Evolutionary conservation across 2,329 filamentous ascomycete genomes (phyloP).

Genomic region (Teratosphaeria epicoccoides): DNA sequence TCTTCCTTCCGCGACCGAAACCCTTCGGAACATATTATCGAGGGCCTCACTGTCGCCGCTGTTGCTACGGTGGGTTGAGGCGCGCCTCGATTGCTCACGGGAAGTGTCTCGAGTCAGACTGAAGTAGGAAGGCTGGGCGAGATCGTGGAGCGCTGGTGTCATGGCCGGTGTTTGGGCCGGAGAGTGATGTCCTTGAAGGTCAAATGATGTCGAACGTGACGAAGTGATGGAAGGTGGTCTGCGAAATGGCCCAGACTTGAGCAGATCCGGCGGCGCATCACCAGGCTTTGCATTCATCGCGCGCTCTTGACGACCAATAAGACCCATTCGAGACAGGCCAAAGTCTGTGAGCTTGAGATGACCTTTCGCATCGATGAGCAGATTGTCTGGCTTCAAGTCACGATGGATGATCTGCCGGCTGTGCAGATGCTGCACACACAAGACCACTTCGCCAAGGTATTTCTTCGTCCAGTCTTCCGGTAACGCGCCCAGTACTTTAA

Average conservation of each 20-base stretch:
- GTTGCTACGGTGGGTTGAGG: slow-evolving; percentile 79
- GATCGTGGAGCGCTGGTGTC: slow-evolving; percentile 60
- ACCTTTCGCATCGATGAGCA: slow-evolving; percentile 92
- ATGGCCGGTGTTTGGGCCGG: slow-evolving; percentile 78
- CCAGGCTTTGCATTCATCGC: slow-evolving; percentile 66
- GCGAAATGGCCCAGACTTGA: slow-evolving; percentile 86
- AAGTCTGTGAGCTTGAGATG: slow-evolving; percentile 97
- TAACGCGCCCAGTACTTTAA: slow-evolving; percentile 84
- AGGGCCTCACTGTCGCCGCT: slow-evolving; percentile 83
- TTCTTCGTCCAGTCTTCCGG: slow-evolving; percentile 98
- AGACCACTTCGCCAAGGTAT: slow-evolving; percentile 87
- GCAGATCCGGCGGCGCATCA: slow-evolving; percentile 81
- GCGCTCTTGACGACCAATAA: slow-evolving; percentile 92
- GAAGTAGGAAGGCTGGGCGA: slow-evolving; percentile 90
- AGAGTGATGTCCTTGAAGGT: slow-evolving; percentile 70
- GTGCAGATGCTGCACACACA: slow-evolving; percentile 95
- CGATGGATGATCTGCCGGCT: slow-evolving; percentile 91
- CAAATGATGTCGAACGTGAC: slow-evolving; percentile 86
- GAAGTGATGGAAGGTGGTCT: slow-evolving; percentile 76
- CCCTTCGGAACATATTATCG: slow-evolving; percentile 68
- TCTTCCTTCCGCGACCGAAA: slow-evolving; percentile 45
- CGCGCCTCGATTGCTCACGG: slow-evolving; percentile 50
- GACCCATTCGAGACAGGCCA: slow-evolving; percentile 89
- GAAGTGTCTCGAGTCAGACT: slow-evolving; percentile 53
- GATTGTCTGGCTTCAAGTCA: slow-evolving; percentile 92